Evolutionary conservation across 768 basidiomycete genomes (phyloP).

Genomic region (Cystofilobasidium bisporidii): DNA sequence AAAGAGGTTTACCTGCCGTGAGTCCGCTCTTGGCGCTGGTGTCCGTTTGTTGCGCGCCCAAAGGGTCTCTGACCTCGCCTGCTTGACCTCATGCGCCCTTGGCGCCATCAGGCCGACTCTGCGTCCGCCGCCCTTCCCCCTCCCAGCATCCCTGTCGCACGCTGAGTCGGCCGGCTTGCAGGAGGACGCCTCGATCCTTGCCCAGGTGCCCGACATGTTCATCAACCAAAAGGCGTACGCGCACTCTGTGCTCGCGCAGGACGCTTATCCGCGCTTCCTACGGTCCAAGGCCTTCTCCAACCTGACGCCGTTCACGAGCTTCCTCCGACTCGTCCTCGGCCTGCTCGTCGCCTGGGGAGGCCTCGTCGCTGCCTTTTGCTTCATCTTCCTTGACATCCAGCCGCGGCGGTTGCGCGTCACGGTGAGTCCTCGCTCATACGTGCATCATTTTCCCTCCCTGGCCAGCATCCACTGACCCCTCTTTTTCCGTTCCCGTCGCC

Average conservation of each 20-base stretch:
- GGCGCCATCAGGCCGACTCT: conserved; percentile 53
- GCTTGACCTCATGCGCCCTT: too few species aligned
- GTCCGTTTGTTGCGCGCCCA: too few species aligned
- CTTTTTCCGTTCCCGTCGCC: not conserved
- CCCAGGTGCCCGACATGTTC: conserved; percentile 87
- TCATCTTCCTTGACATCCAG: conserved; percentile 85
- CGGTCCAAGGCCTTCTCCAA: conserved; percentile 97
- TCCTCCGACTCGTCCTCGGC: conserved; percentile 75
- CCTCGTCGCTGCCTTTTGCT: conserved; percentile 77
- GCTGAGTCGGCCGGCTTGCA: conserved; percentile 42
- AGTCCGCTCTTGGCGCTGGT: conserved; percentile 31
- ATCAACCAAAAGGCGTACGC: conserved; percentile 95
- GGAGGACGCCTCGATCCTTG: conserved; percentile 63
- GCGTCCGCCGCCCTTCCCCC: conserved; percentile 85
- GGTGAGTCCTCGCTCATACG: too few species aligned
- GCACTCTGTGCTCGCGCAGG: conserved; percentile 88
- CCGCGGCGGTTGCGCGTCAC: conserved; percentile 89
- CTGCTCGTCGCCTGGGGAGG: conserved; percentile 87
- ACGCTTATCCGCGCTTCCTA: conserved; percentile 60
- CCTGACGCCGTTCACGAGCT: conserved; percentile 78
- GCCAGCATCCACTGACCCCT: not conserved
- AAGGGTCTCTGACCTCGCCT: too few species aligned
- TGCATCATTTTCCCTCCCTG: not conserved
- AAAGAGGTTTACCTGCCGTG: conserved; percentile 94
- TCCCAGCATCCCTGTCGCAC: conserved; percentile 63